phyloP scores from a whole-genome alignment of 352 stramenopile species.

The Pythium angustatum region DNA sequence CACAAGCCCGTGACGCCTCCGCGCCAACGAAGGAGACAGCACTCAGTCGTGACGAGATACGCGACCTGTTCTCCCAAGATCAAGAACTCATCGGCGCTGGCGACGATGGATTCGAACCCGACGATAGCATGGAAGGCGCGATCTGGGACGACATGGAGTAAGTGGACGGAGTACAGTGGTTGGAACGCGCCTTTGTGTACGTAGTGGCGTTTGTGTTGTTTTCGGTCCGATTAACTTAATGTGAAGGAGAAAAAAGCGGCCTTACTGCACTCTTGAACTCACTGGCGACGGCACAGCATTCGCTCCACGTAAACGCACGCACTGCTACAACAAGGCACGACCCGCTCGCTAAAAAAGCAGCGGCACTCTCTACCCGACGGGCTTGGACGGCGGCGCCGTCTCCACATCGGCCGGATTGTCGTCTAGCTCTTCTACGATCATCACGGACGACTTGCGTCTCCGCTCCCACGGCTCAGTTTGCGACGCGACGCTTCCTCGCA shows the following conservation, averaged over 20 bases:
- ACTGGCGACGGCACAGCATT: background rate
- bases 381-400: background rate
- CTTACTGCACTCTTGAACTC: background rate
- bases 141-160: constrained; percentile 33
- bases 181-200: too few relatives aligned
- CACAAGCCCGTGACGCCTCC: constrained; percentile 17
- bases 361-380: background rate
- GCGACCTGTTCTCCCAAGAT: constrained; percentile 50
- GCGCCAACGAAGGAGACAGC: constrained; percentile 32
- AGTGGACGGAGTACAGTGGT: too few relatives aligned
- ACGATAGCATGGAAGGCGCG: constrained; percentile 18
- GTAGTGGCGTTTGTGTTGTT: too few relatives aligned
- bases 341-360: background rate
- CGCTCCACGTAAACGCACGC: background rate
- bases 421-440: constrained; percentile 25
- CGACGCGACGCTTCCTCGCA: background rate
- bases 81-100: background rate
- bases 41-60: constrained; percentile 47
- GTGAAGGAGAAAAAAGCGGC: constrained; percentile 1
- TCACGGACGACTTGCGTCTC: constrained; percentile 25
- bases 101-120: background rate
- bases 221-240: constrained; percentile 27
- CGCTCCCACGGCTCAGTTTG: background rate
- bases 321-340: background rate
- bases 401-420: background rate